These are phyloP conservation scores for Thielaviopsis ethacetica DNA, from an alignment of 2,329 filamentous ascomycete species.

Conservation along the genomic window DNA sequence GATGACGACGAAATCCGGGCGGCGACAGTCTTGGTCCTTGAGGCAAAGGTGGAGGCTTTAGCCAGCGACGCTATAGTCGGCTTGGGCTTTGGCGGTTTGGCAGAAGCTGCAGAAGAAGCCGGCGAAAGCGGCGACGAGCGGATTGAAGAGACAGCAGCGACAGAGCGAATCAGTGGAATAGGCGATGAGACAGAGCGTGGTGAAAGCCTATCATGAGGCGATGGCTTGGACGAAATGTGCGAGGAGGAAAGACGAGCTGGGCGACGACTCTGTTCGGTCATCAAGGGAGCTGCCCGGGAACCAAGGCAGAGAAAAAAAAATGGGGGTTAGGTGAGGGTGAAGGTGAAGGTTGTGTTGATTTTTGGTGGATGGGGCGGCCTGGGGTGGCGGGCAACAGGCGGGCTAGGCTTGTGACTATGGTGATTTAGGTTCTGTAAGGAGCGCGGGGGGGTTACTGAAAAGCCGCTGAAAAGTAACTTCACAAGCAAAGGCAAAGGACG, in stretches of 20 bases:
- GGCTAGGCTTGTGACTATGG: neutral
- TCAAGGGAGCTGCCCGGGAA: slow-evolving; percentile 10
- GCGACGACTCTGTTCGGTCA: slow-evolving; percentile 9
- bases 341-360: neutral
- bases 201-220: neutral
- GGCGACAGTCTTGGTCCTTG: slow-evolving; percentile 1
- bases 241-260: slow-evolving; percentile 6
- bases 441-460: no score
- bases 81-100: slow-evolving; percentile 4
- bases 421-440: neutral
- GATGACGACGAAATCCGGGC: neutral
- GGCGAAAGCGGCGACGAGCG: neutral
- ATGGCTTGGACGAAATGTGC: slow-evolving; percentile 1
- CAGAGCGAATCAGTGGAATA: slow-evolving; percentile 1
- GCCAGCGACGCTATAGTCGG: slow-evolving; percentile 10
- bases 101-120: neutral
- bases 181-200: slow-evolving; percentile 8
- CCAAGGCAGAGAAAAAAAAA: slow-evolving; percentile 10
- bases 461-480: no score
- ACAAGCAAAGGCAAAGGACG: no score
- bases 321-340: neutral
- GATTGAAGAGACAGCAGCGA: neutral
- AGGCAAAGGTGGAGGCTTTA: slow-evolving; percentile 6
- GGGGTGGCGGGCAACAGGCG: neutral
- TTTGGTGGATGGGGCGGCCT: neutral